These are phyloP conservation scores for Euphorbia celastroides DNA, from an alignment of 441 rosid species.

Conservation along the genomic window DNA sequence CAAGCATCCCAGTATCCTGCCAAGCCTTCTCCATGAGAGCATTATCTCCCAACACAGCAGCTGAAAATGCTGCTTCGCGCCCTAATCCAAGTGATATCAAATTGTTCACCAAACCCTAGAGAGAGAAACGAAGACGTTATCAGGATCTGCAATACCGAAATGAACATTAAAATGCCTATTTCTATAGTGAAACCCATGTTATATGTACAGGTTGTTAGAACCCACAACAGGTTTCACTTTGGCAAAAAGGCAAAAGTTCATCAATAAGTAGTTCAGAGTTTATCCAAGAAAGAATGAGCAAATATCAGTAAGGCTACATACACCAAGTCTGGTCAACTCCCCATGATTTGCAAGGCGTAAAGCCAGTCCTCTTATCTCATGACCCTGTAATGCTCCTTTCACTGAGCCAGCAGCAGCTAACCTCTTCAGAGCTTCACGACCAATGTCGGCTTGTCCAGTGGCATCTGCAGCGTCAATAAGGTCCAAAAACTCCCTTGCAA, in stretches of 20 bases:
- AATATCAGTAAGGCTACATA: slow-evolving; percentile 32
- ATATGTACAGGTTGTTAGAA: not conserved
- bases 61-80: slow-evolving; percentile 93
- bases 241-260: not conserved
- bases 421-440: slow-evolving; percentile 94
- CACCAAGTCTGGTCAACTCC: slow-evolving; percentile 82
- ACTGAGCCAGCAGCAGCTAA: slow-evolving; percentile 93
- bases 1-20: slow-evolving; percentile 99
- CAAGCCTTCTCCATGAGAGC: slow-evolving; percentile 98
- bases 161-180: not conserved
- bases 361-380: slow-evolving; percentile 89
- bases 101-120: slow-evolving; percentile 75
- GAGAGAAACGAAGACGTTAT: not conserved
- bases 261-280: no score
- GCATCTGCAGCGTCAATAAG: slow-evolving; percentile 99
- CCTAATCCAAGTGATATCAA: slow-evolving; percentile 84
- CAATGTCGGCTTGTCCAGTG: slow-evolving; percentile 85
- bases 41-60: slow-evolving; percentile 92
- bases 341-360: slow-evolving; percentile 97
- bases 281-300: no score
- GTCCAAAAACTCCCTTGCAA: slow-evolving; percentile 87
- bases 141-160: not conserved
- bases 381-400: slow-evolving; percentile 91
- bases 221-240: not conserved
- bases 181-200: not conserved